Percentiles rank a stretch among this genome's conserved stretches.
phyloP scores from a whole-genome alignment of 2,329 filamentous ascomycete species.

The Aureobasidium pullulans region DNA sequence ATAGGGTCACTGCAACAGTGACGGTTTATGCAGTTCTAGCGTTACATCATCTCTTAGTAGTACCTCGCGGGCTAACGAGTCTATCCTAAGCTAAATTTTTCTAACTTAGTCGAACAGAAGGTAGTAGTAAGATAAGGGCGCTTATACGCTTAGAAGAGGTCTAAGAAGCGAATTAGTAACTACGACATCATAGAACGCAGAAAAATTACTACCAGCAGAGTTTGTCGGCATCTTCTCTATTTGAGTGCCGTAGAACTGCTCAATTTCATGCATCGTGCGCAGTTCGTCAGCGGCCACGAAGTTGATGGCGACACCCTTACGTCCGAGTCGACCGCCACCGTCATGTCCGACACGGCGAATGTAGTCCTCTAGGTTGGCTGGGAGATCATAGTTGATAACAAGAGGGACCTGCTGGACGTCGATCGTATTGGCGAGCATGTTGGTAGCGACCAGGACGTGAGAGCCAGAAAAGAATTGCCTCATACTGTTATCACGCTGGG shows the following conservation, averaged over 20 bases:
- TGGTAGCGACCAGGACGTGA: constrained; percentile 96
- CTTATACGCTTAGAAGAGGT: background rate
- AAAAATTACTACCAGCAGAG: constrained; percentile 50
- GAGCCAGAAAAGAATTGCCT: constrained; percentile 99
- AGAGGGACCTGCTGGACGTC: constrained; percentile 99
- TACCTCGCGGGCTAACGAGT: background rate
- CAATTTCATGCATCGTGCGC: constrained; percentile 99
- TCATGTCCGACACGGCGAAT: constrained; percentile 93
- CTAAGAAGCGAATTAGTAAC: background rate
- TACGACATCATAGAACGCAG: background rate
- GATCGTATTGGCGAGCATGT: constrained; percentile 97
- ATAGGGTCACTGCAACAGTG: too few relatives aligned
- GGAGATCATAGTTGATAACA: constrained; percentile 99
- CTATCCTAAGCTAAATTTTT: background rate
- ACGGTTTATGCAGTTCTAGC: too few relatives aligned
- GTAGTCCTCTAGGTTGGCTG: constrained; percentile 99
- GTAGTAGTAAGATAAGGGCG: background rate
- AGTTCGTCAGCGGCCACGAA: constrained; percentile 99
- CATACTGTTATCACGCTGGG: constrained; percentile 98
- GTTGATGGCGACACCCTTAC: constrained; percentile 99
- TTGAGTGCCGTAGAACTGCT: constrained; percentile 99
- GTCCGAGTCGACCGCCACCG: constrained; percentile 95
- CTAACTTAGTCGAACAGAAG: background rate
- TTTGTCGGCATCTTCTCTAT: constrained; percentile 99
- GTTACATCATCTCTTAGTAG: background rate